Percentiles rank a stretch among this genome's conserved stretches.
Evolutionary conservation across 2,329 filamentous ascomycete species (phyloP).

Genomic region (Harringtonia aguacate): DNA sequence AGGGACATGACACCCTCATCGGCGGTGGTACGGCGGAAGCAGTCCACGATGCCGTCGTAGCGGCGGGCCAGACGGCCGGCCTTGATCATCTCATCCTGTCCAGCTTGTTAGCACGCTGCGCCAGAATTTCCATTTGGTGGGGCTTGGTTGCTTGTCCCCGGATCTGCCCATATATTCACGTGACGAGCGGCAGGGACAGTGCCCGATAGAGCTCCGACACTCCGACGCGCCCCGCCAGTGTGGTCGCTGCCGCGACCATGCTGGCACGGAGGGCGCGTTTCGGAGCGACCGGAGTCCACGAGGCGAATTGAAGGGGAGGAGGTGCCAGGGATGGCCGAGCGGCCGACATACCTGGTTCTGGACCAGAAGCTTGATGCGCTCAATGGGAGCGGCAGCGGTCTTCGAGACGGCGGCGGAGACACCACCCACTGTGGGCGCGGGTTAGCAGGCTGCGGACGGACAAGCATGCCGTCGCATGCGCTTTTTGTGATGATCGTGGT

Average conservation of each 20-base stretch:
- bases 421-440: conserved; percentile 75
- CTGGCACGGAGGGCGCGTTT: too few species aligned
- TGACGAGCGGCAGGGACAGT: too few species aligned
- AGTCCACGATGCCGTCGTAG: conserved; percentile 88
- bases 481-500: neutral
- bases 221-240: too few species aligned
- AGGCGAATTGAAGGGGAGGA: neutral
- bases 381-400: conserved; percentile 98
- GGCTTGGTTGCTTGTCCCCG: too few species aligned
- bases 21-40: conserved; percentile 85
- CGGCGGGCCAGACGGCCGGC: conserved; percentile 94
- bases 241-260: too few species aligned
- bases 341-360: conserved; percentile 87
- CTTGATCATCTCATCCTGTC: conserved; percentile 99
- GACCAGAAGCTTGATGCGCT: conserved; percentile 99
- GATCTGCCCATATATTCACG: too few species aligned
- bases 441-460: conserved; percentile 9
- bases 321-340: too few species aligned
- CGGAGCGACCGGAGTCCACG: neutral
- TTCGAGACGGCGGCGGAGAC: conserved; percentile 99
- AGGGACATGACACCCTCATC: conserved; percentile 90
- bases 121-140: too few species aligned
- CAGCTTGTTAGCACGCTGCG: conserved; percentile 19
- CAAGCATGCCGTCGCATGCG: too few species aligned
- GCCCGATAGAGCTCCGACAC: too few species aligned